Evolutionary conservation across 2,329 filamentous ascomycete species (phyloP).

Genomic region (Paramyrothecium roridum): DNA sequence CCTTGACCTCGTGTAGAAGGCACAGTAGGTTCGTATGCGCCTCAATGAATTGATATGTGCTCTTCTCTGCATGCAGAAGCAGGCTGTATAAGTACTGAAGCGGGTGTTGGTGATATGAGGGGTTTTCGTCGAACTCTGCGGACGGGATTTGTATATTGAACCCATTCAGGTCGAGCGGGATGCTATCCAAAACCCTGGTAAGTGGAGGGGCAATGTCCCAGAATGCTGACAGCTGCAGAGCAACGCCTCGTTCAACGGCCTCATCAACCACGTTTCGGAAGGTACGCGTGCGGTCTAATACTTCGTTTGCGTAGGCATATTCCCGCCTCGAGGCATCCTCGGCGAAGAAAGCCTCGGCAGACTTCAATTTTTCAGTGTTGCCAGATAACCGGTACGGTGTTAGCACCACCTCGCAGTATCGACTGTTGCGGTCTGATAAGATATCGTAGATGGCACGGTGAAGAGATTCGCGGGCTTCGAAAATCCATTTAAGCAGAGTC

Average conservation of each 20-base stretch:
- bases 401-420: conserved; percentile 81
- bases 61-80: conserved; percentile 84
- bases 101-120: conserved; percentile 74
- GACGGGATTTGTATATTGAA: conserved; percentile 77
- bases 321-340: conserved; percentile 74
- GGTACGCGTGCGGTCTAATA: conserved; percentile 68
- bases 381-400: conserved; percentile 73
- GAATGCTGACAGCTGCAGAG: conserved; percentile 88
- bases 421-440: conserved; percentile 78
- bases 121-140: conserved; percentile 81
- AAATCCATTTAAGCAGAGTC: conserved; percentile 94
- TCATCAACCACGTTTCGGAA: conserved; percentile 78
- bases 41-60: conserved; percentile 95
- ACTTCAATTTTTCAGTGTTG: conserved; percentile 74
- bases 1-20: conserved; percentile 85
- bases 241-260: conserved; percentile 83
- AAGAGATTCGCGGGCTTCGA: conserved; percentile 85
- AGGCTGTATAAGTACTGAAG: conserved; percentile 88
- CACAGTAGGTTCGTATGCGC: conserved; percentile 88
- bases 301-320: conserved; percentile 67
- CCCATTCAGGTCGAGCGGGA: conserved; percentile 56
- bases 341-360: conserved; percentile 78
- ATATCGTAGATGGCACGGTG: conserved; percentile 84
- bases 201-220: conserved; percentile 95
- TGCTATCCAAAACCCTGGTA: conserved; percentile 72